Base-by-base conservation (phyloP, 192 early-diverging fungal species). In the Blastocladiella britannica region DNA sequence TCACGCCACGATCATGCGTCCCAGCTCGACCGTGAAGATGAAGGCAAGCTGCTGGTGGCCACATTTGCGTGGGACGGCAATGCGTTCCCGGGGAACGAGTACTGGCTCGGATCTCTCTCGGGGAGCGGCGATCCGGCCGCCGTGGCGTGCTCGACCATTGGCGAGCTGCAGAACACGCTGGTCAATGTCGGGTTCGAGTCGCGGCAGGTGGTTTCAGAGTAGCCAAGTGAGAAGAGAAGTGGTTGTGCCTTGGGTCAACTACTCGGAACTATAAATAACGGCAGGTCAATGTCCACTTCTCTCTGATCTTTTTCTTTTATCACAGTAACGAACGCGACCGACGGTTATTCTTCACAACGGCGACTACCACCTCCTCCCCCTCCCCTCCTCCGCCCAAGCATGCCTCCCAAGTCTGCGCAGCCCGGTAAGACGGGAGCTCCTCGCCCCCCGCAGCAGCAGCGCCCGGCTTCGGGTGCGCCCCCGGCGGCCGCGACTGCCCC, bases 101-200 rank as follows among this genome's bases (percentile, higher is more conserved):
- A 62, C 58, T 72, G 56, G 58, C 22, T 52, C 1, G 63, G 65
- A 5, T 53, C 43, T 2, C 28, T 67, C 60, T 26, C 54, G 56
- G 69, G 47, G 12, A 60, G 57, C 22, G 69, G 68, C 7, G 71
- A 72, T 59, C 65, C 65, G 1, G 71, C 71, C 0, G 66, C 65
- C 4, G 71, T 53, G 20, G 60, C 61, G 29, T 72, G 68, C 53
- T 65, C 62, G 15, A 67, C 66, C 4, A 68, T 72, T 25, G 55
- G 53, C 15, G 66, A 72, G 59, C 20, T 71, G 8, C 55, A 67
- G 66, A 72, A 72, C 47, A 56, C 67, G 29, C 29, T 59, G 12
- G 63, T 72, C 28, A 72, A 72, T 25, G 15, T 28, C 1, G 64
- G 30, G 9, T 53, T 54, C n/a, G n/a, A n/a, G n/a, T n/a, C n/a